Evolutionary conservation across 805 yeast species (phyloP), one percentile per base, ranked within the genome.

Genomic region (Hanseniaspora jakobsenii): DNA sequence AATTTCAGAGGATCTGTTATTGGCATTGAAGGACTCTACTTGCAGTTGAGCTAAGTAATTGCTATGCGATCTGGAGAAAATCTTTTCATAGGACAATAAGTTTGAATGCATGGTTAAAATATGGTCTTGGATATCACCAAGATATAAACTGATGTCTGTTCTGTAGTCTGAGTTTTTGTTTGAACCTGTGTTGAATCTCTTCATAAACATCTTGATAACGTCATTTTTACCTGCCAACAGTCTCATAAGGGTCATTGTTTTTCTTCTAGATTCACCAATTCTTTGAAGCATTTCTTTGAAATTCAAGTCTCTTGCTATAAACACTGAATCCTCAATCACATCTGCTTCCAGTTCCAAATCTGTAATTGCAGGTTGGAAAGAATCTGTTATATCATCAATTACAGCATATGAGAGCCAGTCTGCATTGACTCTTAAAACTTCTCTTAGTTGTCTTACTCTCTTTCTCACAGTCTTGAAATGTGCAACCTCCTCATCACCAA

Each of bases 121-220:
- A 72, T 87, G 97, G 70, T 87, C 96, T 64, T 86, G 95, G 58
- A 87, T 87, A 74, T 87, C 97, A 47, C 95, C 95, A 50, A 87
- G 64, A 61, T 84, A 89, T 51, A 87, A 68, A 0, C 94, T 94
- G 63, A 87, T 87, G 55, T 89, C 96, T 22, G 81, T 89, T 55
- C 93, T 72, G 41, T 46, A 40, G 23, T 38, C 44, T 9, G 38
- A 35, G 17, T 36, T 24, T 17, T 32, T 48, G 4, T 53, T 53
- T 38, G 58, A 62, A 23, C 65, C 44, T 38, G 63, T 63, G 4
- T 69, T 67, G 44, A 66, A 56, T 86, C 97, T 72, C 60, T 89
- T 89, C 30, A 95, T 91, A 66, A 89, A 85, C 93, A 86, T 87
- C 54, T 82, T 81, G 55, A 89, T 83, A 44, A 89, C 97, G 60